Base-by-base conservation (phyloP, 1,139 yeast genomes). In the Nakaseomyces nivariensis region DNA sequence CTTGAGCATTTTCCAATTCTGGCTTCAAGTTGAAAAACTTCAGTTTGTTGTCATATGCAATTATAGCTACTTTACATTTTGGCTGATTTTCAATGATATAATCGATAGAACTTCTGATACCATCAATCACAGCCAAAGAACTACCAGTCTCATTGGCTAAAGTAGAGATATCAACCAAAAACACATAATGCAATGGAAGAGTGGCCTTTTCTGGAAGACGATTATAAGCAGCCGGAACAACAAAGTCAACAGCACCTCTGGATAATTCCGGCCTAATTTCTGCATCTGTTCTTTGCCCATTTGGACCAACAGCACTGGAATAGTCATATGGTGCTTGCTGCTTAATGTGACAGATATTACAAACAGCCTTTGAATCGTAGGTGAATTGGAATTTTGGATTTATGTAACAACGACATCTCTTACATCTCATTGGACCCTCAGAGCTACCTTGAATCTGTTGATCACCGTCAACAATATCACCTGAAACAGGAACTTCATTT, bases 281-380 rank as follows among this genome's bases (percentile, higher is more conserved):
- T 60, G 78, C 74, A 66, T 88, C 96, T 13, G 79, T 70, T 55
- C 90, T 72, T 48, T 75, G 75, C 4, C 82, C 81, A 26, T 75
- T 68, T 3, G 73, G 71, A 59, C 84, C 89, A 8, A 84, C 67
- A 48, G 85, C 79, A 40, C 87, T 75, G 34, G 71, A 65, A 60
- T 89, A 88, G 45, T 83, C 89, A 7, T 69, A 66, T 0, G 96
- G 88, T 8, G 85, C 81, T 5, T 73, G 72, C 60, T 84, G 85
- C 51, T 88, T 78, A 58, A 85, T 86, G 54, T 81, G 83, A 69
- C 99, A 92, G 61, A 92, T 79, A 67, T 92, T 92, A 72, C 99
- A 92, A 27, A 79, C 74, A 67, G 87, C 85, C 53, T 72, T 73
- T 43, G 82, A 79, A 42, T 82, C 82, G 48, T 75, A 77, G 8